Evolutionary conservation across 345 rosid species (phyloP).

Genomic region (Euphorbia pulcherrima): DNA sequence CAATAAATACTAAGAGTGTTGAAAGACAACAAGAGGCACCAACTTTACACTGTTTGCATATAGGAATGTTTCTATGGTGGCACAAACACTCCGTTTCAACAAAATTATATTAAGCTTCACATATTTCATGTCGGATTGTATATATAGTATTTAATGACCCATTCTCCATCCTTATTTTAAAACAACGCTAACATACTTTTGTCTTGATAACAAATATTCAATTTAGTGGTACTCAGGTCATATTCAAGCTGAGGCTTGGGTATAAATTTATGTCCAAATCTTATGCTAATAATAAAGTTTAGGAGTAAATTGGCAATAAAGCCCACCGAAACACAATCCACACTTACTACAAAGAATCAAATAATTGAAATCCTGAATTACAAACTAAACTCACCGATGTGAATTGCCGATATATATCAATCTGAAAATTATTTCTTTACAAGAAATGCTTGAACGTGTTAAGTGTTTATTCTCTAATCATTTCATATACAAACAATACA

Average conservation of each 20-base stretch:
- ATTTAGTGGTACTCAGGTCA: too few species aligned
- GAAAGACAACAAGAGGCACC: neutral
- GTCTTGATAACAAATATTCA: too few species aligned
- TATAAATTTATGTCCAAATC: too few species aligned
- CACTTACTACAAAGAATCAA: too few species aligned
- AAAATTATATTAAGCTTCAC: neutral
- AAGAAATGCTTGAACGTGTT: constrained; percentile 17
- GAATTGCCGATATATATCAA: constrained; percentile 10
- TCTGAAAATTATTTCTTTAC: constrained; percentile 15
- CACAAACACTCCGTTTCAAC: neutral
- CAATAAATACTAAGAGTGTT: neutral
- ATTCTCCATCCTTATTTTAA: too few species aligned
- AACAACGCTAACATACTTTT: too few species aligned
- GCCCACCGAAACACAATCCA: too few species aligned
- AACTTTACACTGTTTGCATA: neutral
- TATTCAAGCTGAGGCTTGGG: too few species aligned
- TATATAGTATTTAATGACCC: too few species aligned
- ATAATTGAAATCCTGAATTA: neutral
- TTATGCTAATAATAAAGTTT: too few species aligned
- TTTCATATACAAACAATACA: constrained; percentile 24
- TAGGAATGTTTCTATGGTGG: neutral
- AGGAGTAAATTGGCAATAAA: too few species aligned
- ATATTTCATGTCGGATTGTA: neutral
- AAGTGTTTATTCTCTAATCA: constrained; percentile 12
- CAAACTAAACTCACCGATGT: neutral